Evolutionary conservation across 805 yeast genomes (phyloP).

Genomic region (Saturnispora halmiae): DNA sequence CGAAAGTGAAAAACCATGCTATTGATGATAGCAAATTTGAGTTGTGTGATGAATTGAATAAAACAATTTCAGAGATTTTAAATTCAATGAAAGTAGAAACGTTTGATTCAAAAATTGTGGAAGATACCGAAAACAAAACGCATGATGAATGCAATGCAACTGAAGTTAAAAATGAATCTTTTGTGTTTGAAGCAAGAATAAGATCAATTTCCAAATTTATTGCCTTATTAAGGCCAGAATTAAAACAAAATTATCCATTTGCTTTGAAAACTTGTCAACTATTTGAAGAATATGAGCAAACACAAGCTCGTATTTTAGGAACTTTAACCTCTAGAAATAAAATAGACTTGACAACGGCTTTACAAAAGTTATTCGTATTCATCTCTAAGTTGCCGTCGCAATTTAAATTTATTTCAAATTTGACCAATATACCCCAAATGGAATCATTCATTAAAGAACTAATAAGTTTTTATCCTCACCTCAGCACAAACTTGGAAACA

Average conservation of each 20-base stretch:
- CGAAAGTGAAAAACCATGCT: neutral
- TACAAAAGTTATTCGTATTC: neutral
- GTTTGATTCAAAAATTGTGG: neutral
- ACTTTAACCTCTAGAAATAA: slow-evolving; percentile 5
- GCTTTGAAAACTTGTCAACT: neutral
- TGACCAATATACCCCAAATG: neutral
- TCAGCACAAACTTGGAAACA: neutral
- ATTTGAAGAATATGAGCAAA: neutral
- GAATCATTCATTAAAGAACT: neutral
- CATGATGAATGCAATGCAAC: neutral
- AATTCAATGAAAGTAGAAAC: neutral
- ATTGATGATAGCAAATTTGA: neutral
- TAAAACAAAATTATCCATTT: neutral
- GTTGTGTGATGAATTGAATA: neutral
- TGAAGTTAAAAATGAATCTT: neutral
- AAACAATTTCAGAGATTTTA: neutral
- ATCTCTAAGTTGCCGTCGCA: slow-evolving; percentile 4
- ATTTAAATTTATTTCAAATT: neutral
- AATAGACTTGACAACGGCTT: neutral
- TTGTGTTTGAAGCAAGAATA: neutral
- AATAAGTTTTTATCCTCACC: slow-evolving; percentile 1
- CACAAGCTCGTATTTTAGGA: slow-evolving; percentile 4
- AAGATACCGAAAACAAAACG: neutral
- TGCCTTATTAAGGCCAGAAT: neutral
- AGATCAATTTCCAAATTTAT: neutral